Conservation (phyloP, 2,329 filamentous ascomycete genomes). For the Cryphonectria radicalis region DNA sequence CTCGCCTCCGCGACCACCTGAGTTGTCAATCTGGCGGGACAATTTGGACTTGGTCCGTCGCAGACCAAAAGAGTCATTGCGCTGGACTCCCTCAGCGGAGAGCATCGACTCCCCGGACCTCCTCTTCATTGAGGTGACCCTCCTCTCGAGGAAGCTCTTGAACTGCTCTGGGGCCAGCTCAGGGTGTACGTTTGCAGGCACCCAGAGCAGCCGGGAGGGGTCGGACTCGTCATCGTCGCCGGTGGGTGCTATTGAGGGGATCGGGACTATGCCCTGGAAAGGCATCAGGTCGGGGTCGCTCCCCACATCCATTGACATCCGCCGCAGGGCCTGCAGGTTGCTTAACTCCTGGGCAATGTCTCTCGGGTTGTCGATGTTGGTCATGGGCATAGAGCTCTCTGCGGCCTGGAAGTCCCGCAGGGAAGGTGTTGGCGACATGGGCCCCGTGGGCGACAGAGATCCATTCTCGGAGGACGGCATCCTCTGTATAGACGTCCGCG, state of each 20-base stretch:
- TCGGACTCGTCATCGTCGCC: constrained; percentile 84
- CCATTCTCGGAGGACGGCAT: constrained; percentile 46
- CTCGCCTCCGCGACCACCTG: constrained; percentile 58
- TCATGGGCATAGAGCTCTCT: constrained; percentile 78
- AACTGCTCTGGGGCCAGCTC: constrained; percentile 95
- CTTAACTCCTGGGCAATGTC: constrained; percentile 91
- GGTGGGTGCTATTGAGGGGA: constrained; percentile 73
- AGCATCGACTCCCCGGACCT: constrained; percentile 75
- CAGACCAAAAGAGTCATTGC: constrained; percentile 44
- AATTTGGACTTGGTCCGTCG: constrained; percentile 94
- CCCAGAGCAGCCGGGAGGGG: constrained; percentile 89
- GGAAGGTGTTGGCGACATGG: constrained; percentile 57
- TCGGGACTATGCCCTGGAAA: constrained; percentile 69
- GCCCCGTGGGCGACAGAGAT: constrained; percentile 38
- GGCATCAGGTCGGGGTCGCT: constrained; percentile 76
- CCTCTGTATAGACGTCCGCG: constrained; percentile 46
- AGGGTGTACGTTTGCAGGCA: constrained; percentile 90
- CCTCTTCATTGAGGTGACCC: constrained; percentile 86
- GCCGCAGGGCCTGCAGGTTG: constrained; percentile 85
- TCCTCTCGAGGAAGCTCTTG: constrained; percentile 93
- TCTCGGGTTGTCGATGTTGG: constrained; percentile 87
- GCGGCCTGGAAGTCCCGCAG: constrained; percentile 57
- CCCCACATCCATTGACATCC: constrained; percentile 93
- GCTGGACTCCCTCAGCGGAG: constrained; percentile 44
- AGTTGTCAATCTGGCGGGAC: constrained; percentile 84